Percentiles rank a stretch among this genome's conserved stretches.
Evolutionary conservation across 2,329 filamentous ascomycete genomes (phyloP).

Genomic region (Alternaria metachromatica): DNA sequence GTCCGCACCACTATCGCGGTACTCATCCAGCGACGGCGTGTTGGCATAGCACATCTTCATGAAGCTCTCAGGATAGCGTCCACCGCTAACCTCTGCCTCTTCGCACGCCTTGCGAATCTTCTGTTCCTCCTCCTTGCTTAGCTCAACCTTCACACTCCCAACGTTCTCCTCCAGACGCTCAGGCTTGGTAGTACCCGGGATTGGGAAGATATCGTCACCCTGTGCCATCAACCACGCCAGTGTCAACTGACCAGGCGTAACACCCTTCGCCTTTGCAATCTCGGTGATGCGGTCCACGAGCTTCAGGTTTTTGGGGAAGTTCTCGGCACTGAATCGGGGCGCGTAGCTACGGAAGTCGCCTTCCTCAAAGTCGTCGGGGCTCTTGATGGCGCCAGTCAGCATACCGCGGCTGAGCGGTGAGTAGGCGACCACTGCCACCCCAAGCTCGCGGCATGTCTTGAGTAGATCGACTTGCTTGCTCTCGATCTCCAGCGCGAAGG

Average conservation of each 20-base stretch:
- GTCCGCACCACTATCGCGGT: neutral
- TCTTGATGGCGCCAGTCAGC: conserved; percentile 33
- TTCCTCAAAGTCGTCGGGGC: conserved; percentile 55
- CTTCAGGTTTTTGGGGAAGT: conserved; percentile 47
- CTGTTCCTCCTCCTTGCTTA: conserved; percentile 39
- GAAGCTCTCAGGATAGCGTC: conserved; percentile 49
- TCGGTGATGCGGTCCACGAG: conserved; percentile 40
- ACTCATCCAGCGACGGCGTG: conserved; percentile 40
- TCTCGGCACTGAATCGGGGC: conserved; percentile 54
- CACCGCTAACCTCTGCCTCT: conserved; percentile 52
- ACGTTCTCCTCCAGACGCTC: conserved; percentile 43
- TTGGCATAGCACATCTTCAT: conserved; percentile 47
- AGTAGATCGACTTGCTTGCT: conserved; percentile 44
- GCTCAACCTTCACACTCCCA: conserved; percentile 30
- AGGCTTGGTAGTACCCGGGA: conserved; percentile 55
- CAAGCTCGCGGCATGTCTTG: conserved; percentile 53
- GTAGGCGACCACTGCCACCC: conserved; percentile 50
- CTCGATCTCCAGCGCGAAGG: conserved; percentile 59
- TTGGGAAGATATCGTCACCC: conserved; percentile 63
- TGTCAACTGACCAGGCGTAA: conserved; percentile 65
- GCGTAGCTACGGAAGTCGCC: conserved; percentile 30
- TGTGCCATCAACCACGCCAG: conserved; percentile 50
- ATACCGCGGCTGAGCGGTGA: conserved; percentile 48
- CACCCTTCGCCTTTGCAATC: conserved; percentile 56
- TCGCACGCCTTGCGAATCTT: conserved; percentile 35